Conservation (phyloP, 257 asterid species). For the Scutellaria barbata region DNA sequence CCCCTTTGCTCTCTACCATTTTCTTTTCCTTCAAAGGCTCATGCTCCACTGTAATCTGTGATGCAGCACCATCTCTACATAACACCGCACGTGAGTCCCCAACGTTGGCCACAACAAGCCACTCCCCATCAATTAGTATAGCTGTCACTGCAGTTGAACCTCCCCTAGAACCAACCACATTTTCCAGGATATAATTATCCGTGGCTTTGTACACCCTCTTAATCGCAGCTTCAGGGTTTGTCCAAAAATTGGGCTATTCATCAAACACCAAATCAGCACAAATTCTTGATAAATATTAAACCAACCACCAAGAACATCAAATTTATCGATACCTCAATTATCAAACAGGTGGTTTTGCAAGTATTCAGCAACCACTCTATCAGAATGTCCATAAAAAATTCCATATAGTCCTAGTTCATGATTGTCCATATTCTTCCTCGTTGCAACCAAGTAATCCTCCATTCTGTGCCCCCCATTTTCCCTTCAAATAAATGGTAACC, state of each 20-base stretch:
- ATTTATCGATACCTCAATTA: slow-evolving; percentile 40
- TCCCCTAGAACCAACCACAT: slow-evolving; percentile 48
- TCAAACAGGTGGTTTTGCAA: slow-evolving; percentile 49
- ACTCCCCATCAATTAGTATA: slow-evolving; percentile 42
- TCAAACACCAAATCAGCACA: not conserved
- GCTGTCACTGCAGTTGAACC: slow-evolving; percentile 61
- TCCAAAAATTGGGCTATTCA: slow-evolving; percentile 51
- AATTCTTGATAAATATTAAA: slow-evolving; percentile 3
- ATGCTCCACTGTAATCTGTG: slow-evolving; percentile 48
- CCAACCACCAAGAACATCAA: not conserved
- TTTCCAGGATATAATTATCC: slow-evolving; percentile 43
- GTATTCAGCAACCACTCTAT: slow-evolving; percentile 51
- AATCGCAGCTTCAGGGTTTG: slow-evolving; percentile 37
- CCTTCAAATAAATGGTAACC: slow-evolving; percentile 57
- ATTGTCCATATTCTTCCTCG: slow-evolving; percentile 32
- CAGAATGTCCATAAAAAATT: slow-evolving; percentile 63
- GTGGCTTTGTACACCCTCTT: slow-evolving; percentile 46
- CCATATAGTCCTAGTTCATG: slow-evolving; percentile 51
- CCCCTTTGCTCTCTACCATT: slow-evolving; percentile 55
- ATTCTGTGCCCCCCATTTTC: slow-evolving; percentile 50
- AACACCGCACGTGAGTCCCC: slow-evolving; percentile 62
- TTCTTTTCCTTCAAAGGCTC: slow-evolving; percentile 49
- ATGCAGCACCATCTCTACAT: slow-evolving; percentile 41
- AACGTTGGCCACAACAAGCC: slow-evolving; percentile 53
- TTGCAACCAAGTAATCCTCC: slow-evolving; percentile 59